phyloP scores from a whole-genome alignment of 805 yeast species.

The Blastobotrys attinorum region DNA sequence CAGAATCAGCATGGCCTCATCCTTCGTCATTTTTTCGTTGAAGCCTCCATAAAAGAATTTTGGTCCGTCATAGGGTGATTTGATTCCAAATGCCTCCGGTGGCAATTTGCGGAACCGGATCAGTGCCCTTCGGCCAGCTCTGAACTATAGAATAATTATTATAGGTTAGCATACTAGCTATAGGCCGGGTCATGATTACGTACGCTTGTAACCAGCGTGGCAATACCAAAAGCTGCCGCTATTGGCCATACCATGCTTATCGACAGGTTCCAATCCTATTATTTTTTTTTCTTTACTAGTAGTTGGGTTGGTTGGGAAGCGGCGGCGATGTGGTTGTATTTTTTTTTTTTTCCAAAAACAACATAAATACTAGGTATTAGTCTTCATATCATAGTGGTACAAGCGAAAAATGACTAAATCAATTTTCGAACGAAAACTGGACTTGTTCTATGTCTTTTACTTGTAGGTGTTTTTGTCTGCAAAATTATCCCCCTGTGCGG shows the following conservation, averaged over 20 bases:
- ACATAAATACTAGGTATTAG: not conserved
- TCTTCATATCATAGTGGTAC: no score
- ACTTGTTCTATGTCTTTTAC: not conserved
- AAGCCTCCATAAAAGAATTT: slow-evolving; percentile 29
- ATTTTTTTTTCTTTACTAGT: no score
- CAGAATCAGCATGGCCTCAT: slow-evolving; percentile 46
- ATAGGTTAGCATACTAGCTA: no score
- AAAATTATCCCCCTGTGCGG: no score
- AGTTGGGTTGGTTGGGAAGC: no score
- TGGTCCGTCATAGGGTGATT: not conserved
- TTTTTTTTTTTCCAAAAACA: not conserved
- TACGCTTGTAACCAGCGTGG: slow-evolving; percentile 10
- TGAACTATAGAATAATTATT: no score
- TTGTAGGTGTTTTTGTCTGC: not conserved
- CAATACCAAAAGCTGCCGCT: slow-evolving; percentile 23
- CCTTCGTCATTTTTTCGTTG: slow-evolving; percentile 37
- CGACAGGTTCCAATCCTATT: no score
- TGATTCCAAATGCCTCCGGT: slow-evolving; percentile 22
- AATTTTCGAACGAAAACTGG: not conserved
- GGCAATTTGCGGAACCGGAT: slow-evolving; percentile 24
- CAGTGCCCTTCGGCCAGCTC: slow-evolving; percentile 29
- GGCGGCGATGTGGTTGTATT: no score
- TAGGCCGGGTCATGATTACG: no score
- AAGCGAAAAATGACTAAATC: not conserved
- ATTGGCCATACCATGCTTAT: slow-evolving; percentile 24